A percentile compares a stretch with the other conserved stretches of the same genome.
phyloP scores from a whole-genome alignment of 2,329 filamentous ascomycete genomes.

The Pseudogymnoascus sp. region DNA sequence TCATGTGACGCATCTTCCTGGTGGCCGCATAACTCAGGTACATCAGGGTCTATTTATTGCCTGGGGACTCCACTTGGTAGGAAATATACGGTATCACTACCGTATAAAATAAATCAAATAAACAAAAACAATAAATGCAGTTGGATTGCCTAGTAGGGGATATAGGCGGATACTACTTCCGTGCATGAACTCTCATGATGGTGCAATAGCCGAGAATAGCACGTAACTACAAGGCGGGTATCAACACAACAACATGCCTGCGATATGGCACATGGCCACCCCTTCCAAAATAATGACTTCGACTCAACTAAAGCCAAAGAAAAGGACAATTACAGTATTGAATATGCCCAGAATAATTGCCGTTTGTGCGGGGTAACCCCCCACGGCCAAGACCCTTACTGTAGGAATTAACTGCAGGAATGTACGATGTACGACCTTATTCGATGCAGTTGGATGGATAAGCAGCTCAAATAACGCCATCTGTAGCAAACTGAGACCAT shows the following conservation, averaged over 20 bases:
- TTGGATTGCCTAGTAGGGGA: not conserved
- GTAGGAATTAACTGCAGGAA: not conserved
- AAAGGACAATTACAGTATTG: not conserved
- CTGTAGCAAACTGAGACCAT: conserved; percentile 7
- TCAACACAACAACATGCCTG: not conserved
- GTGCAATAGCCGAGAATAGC: conserved; percentile 6
- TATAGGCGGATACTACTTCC: not conserved
- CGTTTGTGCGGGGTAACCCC: not conserved
- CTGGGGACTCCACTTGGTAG: not conserved
- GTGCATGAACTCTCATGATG: conserved; percentile 6
- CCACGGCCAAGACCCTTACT: not conserved
- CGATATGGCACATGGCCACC: not conserved
- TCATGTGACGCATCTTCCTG: not conserved
- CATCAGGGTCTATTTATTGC: not conserved
- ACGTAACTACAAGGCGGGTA: not conserved
- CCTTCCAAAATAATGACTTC: not conserved
- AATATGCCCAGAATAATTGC: not conserved
- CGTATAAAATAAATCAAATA: not conserved
- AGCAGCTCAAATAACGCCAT: conserved; percentile 1
- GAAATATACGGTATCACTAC: not conserved
- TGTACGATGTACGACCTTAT: not conserved
- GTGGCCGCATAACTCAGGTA: not conserved
- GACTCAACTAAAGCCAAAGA: conserved; percentile 1
- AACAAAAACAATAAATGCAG: not conserved
- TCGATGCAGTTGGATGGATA: conserved; percentile 7